Evolutionary conservation across 345 rosid species (phyloP).

Genomic region (Eutrema yunnanense): DNA sequence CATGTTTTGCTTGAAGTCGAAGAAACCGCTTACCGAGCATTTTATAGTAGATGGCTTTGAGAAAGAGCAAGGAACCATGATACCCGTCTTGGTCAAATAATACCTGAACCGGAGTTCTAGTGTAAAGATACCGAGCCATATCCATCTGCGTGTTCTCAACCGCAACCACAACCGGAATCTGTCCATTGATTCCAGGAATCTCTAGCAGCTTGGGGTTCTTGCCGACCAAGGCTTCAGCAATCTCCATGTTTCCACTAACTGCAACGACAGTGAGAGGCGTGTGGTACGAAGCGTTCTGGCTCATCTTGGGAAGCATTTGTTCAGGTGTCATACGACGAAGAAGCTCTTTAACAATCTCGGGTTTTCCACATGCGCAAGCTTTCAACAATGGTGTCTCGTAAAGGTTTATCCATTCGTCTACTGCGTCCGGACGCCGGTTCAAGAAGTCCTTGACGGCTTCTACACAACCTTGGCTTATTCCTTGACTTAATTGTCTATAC

Average conservation of each 20-base stretch:
- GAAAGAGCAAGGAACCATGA: constrained; percentile 23
- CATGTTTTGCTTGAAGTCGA: neutral
- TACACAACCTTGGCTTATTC: constrained; percentile 22
- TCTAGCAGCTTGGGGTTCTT: constrained; percentile 28
- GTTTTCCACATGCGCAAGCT: constrained; percentile 26
- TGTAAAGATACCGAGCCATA: constrained; percentile 31
- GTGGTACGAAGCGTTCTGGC: constrained; percentile 24
- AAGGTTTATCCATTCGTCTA: constrained; percentile 17
- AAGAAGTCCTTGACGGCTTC: constrained; percentile 14
- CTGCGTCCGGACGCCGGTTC: constrained; percentile 7
- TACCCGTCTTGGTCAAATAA: constrained; percentile 23
- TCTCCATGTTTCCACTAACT: constrained; percentile 28
- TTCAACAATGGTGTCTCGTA: constrained; percentile 28
- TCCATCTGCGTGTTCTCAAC: constrained; percentile 26
- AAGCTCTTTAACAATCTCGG: constrained; percentile 23
- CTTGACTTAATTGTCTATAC: constrained; percentile 18
- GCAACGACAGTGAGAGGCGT: constrained; percentile 33
- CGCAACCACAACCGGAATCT: constrained; percentile 28
- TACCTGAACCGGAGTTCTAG: constrained; percentile 25
- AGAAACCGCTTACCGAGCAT: constrained; percentile 27
- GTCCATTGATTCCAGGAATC: constrained; percentile 29
- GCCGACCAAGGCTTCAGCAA: constrained; percentile 20
- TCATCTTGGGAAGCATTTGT: constrained; percentile 29
- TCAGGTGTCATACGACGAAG: constrained; percentile 32
- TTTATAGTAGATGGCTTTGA: constrained; percentile 24